Percentiles rank a stretch among this genome's conserved stretches.
Conservation (phyloP, 192 early-diverging fungal species). For the Thamnidium elegans region DNA sequence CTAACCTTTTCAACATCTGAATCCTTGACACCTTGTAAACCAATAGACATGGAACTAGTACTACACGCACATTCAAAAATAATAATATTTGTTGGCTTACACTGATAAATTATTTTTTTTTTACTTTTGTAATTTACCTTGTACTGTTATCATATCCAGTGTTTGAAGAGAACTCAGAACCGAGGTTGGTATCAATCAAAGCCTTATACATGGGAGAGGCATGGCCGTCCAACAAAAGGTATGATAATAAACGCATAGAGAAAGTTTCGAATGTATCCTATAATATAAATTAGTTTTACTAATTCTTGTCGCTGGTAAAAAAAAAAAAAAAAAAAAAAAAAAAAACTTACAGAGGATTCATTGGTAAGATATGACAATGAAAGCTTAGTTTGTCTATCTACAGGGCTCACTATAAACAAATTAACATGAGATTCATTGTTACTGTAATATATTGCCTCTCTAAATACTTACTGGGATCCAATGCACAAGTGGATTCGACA, state of each 20-base stretch:
- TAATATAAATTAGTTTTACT: background rate
- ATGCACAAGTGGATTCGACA: constrained; percentile 54
- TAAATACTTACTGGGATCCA: constrained; percentile 61
- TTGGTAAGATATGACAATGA: constrained; percentile 74
- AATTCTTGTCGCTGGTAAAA: background rate
- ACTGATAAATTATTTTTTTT: background rate
- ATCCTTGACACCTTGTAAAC: constrained; percentile 80
- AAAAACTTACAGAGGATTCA: constrained; percentile 52
- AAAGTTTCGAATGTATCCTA: constrained; percentile 85
- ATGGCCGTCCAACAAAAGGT: constrained; percentile 82
- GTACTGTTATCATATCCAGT: constrained; percentile 86
- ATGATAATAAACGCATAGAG: constrained; percentile 73
- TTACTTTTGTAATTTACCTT: constrained; percentile 31
- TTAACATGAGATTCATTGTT: background rate
- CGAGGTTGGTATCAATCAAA: constrained; percentile 86
- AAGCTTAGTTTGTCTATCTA: constrained; percentile 79
- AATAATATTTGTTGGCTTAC: background rate
- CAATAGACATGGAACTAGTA: constrained; percentile 73
- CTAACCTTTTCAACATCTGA: constrained; percentile 69
- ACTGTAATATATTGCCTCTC: background rate
- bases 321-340: background rate
- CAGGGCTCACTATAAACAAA: constrained; percentile 50
- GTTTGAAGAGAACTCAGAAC: constrained; percentile 84
- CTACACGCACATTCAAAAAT: constrained; percentile 16
- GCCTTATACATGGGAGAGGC: constrained; percentile 92